Conservation (phyloP, 345 rosid species). For the Lenwebbia sp. region DNA sequence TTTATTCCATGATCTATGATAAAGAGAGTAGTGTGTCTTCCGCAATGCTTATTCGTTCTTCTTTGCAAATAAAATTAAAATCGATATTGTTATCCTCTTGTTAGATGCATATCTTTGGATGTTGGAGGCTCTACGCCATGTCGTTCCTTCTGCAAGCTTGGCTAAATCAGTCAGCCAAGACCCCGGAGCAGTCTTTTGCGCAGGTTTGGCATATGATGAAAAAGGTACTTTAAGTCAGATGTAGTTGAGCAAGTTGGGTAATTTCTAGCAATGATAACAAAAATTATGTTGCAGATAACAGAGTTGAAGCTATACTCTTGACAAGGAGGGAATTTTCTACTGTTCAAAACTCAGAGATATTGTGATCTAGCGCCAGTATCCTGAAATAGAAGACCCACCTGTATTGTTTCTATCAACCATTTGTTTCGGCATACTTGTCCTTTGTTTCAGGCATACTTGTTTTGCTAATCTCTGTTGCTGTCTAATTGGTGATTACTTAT, state of each 20-base stretch:
- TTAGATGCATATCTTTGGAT: no score
- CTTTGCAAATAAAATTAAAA: no score
- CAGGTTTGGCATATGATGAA: conserved; percentile 60
- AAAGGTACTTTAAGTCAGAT: conserved; percentile 25
- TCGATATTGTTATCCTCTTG: no score
- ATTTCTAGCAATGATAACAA: not conserved
- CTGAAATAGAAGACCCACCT: conserved; percentile 45
- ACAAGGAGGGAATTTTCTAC: conserved; percentile 91
- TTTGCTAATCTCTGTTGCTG: not conserved
- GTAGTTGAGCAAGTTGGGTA: not conserved
- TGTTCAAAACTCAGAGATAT: conserved; percentile 80
- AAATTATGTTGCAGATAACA: conserved; percentile 52
- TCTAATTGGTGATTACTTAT: not conserved
- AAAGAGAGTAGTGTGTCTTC: not conserved
- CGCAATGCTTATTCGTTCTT: not conserved
- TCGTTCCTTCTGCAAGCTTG: conserved; percentile 29
- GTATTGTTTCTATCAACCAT: conserved; percentile 17
- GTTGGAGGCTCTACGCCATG: conserved; percentile 2
- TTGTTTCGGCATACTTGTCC: not conserved
- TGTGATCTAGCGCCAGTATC: conserved; percentile 68
- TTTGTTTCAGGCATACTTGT: not conserved
- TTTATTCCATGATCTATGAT: no score
- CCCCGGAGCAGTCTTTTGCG: conserved; percentile 29
- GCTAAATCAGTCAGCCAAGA: conserved; percentile 38
- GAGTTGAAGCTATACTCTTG: conserved; percentile 84